Percentiles rank a stretch among this genome's conserved stretches.
These are phyloP conservation scores for Alisma plantagoaquatica DNA, from an alignment of 106 monocot species.

Conservation along the genomic window DNA sequence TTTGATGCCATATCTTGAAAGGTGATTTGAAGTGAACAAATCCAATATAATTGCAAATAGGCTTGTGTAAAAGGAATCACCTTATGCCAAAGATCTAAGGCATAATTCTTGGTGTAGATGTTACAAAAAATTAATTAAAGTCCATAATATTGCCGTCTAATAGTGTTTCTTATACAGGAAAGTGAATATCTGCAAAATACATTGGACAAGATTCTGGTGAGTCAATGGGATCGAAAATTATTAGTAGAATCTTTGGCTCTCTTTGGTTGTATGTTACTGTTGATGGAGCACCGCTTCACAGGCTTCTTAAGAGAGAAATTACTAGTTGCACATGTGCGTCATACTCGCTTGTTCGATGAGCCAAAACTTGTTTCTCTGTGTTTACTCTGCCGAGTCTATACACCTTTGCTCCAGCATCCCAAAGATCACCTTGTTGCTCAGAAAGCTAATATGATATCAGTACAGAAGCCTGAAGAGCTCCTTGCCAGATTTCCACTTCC, in stretches of 20 bases:
- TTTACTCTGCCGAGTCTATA: slow-evolving; percentile 34
- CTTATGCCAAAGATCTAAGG: too few species aligned
- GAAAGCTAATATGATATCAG: slow-evolving; percentile 19
- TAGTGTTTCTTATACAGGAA: slow-evolving; percentile 25
- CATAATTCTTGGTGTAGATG: not conserved
- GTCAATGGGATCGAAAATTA: slow-evolving; percentile 20
- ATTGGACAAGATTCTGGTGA: slow-evolving; percentile 31
- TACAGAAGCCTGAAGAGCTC: slow-evolving; percentile 37
- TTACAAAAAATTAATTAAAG: not conserved
- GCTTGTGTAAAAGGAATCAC: too few species aligned
- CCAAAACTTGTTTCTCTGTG: slow-evolving; percentile 30
- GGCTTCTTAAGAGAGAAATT: slow-evolving; percentile 42
- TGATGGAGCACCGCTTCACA: slow-evolving; percentile 39
- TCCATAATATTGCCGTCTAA: not conserved
- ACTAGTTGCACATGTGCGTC: slow-evolving; percentile 43
- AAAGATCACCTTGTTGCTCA: not conserved
- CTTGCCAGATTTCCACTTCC: slow-evolving; percentile 49
- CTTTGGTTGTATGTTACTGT: slow-evolving; percentile 36
- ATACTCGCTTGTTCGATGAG: slow-evolving; percentile 15
- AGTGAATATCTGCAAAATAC: slow-evolving; percentile 27
- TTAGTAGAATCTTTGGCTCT: slow-evolving; percentile 31
- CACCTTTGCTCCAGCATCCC: not conserved
- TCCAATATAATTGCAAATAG: not conserved
- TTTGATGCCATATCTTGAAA: not conserved
- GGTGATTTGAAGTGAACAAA: not conserved